Evolutionary conservation across 306 rosid genomes (phyloP), one percentile per base, ranked within the genome.

Genomic region (Cyclanthera cordifolia): DNA sequence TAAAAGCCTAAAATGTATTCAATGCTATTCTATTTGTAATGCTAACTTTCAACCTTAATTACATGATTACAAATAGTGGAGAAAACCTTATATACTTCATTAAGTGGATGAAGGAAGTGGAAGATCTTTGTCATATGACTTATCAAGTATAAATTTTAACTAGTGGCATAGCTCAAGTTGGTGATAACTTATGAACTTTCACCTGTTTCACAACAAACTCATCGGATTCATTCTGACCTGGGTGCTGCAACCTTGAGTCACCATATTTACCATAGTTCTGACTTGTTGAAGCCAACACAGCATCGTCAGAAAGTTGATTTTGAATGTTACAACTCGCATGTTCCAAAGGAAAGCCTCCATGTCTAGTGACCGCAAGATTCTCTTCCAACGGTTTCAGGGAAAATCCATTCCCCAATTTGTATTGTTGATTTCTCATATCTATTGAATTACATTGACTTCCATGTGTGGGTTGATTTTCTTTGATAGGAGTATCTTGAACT

Each of bases 401-500:
- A 45, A 78, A 71, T 59, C 72, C 61, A 64, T 67, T 73, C 76
- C 79, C 75, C 49, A 74, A 74, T 23, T 70, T 72, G 48, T 67
- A 70, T 73, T 58, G 69, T 60, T 72, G 91, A 60, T 56, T 72
- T 30, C 58, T 58, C 51, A 71, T 64, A 34, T 76, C 79, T 37
- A 4, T 16, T 17, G 48, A 66, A 74, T 54, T 59, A 53, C 37
- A 76, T 67, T 73, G 75, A 53, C 72, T 56, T 43, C 61, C 80
- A 75, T 57, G 56, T 56, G 69, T 68, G 39, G 14, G 41, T 56
- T 32, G 53, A 51, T 77, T 78, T 72, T 79, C 75, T 73, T 75
- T 74, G 43, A 50, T 52, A 39, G 86, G 75, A 47, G 84, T 76
- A 65, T 80, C 87, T 69, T 85, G 77, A 54, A 55, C 78, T 53